Evolutionary conservation across 2,329 filamentous ascomycete species (phyloP), one percentile per base, ranked within the genome.

Genomic region (Ophiognomonia clavigignenti-juglandacearum): DNA sequence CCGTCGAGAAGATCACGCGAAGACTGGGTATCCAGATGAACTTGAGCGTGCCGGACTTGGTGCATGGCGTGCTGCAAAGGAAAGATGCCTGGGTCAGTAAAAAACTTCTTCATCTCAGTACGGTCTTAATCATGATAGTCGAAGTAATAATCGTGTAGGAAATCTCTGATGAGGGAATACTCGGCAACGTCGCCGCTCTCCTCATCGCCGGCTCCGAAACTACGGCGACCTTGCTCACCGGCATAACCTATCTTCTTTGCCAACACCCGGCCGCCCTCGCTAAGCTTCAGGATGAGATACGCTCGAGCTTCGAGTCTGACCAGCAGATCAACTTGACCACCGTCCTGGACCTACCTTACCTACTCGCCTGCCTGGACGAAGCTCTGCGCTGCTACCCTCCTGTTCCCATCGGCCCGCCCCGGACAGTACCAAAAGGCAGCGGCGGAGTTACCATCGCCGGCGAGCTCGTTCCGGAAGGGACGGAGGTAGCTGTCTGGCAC

Each of bases 331-430:
- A 54, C 4, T 47, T 70, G 20, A 52, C 54, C 4, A 57, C 58
- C 4, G 56, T 61, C 2, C 43, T 51, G 26, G 48, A 53, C 6
- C 55, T 70, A 0, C 43, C 53, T 6, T 73, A 72, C 37, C 56
- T 72, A 44, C 50, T 59, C 10, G 68, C 68, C 3, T 60, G 56
- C 39, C 53, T 72, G 11, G 59, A 69, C 6, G 70, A 73, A 53
- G 57, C 58, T 5, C 48, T 73, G 31, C 62, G 69, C 6, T 54
- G 67, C 37, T 71, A 68, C 43, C 67, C 69, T 6, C 56, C 57
- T 14, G 47, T 55, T 0, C 39, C 52, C 2, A 20, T 31, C 9
- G 54, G 52, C 6, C 23, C 56, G 18, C 47, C 48, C 1, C 53
- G 56, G 0, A 23, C 51, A 1, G 49, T 53, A 2, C 48, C 55